Evolutionary conservation across 371 early-diverging fungal genomes (phyloP).

Genomic region (Fennellomyces sp.): DNA sequence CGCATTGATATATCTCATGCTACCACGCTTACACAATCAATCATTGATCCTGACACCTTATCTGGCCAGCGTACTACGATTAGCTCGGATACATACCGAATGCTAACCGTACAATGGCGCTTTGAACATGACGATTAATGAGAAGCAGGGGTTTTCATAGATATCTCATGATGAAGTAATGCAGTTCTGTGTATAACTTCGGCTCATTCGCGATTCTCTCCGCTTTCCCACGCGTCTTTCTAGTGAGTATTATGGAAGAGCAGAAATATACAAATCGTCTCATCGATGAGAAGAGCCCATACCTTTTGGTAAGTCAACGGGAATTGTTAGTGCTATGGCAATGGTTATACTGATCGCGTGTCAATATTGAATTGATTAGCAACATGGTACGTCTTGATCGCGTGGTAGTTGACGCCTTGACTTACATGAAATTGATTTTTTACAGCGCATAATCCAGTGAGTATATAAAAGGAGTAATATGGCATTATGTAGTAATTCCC

Average conservation of each 20-base stretch:
- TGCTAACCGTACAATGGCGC: too few species aligned
- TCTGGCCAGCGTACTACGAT: too few species aligned
- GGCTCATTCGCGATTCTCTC: too few species aligned
- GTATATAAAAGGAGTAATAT: neutral
- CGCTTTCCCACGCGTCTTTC: neutral
- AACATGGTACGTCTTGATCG: slow-evolving; percentile 38
- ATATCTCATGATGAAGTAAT: too few species aligned
- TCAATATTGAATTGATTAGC: slow-evolving; percentile 20
- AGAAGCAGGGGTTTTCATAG: too few species aligned
- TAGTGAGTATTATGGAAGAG: neutral
- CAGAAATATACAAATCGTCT: slow-evolving; percentile 51
- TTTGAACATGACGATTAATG: too few species aligned
- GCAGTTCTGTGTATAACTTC: too few species aligned
- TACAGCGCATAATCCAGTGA: slow-evolving; percentile 51
- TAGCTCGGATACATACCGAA: too few species aligned
- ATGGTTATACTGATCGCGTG: neutral
- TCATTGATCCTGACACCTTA: too few species aligned
- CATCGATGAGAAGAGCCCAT: slow-evolving; percentile 62
- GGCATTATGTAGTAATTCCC: neutral
- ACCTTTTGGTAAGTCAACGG: slow-evolving; percentile 47
- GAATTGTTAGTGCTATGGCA: neutral
- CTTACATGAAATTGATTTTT: neutral
- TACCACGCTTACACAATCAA: too few species aligned
- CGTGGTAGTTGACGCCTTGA: neutral
- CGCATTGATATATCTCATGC: too few species aligned